Percentiles rank a stretch among this genome's conserved stretches.
Conservation (phyloP, 768 basidiomycete genomes). For the Multifurca ochricompacta region DNA sequence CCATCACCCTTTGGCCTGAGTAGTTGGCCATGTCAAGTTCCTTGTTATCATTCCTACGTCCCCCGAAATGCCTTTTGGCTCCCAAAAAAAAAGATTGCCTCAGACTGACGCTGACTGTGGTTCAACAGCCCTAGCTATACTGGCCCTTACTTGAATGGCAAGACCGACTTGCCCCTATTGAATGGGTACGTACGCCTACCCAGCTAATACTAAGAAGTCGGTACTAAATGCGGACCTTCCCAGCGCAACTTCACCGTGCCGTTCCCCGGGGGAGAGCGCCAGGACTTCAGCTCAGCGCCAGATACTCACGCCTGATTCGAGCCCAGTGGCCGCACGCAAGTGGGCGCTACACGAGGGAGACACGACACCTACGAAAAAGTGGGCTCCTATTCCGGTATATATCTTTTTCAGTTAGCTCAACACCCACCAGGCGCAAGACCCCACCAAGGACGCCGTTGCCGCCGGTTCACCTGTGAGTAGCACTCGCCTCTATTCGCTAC, state of each 20-base stretch:
- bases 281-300: background rate
- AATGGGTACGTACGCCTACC: background rate
- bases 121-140: slow-evolving; percentile 11
- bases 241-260: slow-evolving; percentile 6
- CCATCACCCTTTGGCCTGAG: background rate
- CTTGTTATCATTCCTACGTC: background rate
- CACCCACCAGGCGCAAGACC: slow-evolving; percentile 9
- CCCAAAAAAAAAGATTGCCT: background rate
- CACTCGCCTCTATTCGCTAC: background rate
- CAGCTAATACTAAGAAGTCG: background rate
- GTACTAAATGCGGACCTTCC: background rate
- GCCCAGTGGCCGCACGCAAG: slow-evolving; percentile 12
- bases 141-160: slow-evolving; percentile 16
- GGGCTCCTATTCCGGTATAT: background rate
- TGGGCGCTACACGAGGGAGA: slow-evolving; percentile 14
- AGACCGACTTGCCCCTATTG: slow-evolving; percentile 5
- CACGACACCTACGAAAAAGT: slow-evolving; percentile 15
- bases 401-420: background rate
- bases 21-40: background rate
- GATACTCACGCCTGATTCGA: slow-evolving; percentile 20
- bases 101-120: background rate
- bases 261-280: background rate
- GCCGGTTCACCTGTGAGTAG: slow-evolving; percentile 1
- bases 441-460: slow-evolving; percentile 5
- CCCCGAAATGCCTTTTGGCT: background rate